phyloP scores from a whole-genome alignment of 108 stramenopile genomes.

The Nannochloropsis oceanica region DNA sequence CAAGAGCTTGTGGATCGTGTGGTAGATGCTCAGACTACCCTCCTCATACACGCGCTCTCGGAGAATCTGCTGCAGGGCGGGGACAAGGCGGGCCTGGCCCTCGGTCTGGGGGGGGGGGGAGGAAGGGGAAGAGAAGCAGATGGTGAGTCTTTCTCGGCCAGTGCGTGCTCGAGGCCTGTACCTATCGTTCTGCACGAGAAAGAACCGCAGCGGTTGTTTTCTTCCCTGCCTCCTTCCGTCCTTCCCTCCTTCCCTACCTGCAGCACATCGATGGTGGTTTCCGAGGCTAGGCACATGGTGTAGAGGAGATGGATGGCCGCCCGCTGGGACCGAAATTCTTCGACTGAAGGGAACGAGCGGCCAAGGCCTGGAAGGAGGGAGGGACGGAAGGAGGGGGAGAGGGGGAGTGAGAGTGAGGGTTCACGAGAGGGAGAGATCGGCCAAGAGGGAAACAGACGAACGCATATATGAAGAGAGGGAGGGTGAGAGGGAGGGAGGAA shows the following conservation, averaged over 20 bases:
- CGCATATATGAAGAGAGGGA: background rate
- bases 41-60: background rate
- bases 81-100: background rate
- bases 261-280: background rate
- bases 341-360: background rate
- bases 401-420: too few relatives aligned
- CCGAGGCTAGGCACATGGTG: background rate
- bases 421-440: too few relatives aligned
- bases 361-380: background rate
- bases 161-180: too few relatives aligned
- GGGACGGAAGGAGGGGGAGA: background rate
- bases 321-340: background rate
- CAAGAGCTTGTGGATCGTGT: background rate
- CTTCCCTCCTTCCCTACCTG: background rate
- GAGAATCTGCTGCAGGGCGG: background rate
- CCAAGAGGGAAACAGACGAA: background rate
- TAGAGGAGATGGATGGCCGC: background rate
- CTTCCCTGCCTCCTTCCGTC: too few relatives aligned
- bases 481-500: background rate
- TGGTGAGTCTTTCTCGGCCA: background rate
- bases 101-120: background rate
- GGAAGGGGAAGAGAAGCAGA: background rate
- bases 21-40: background rate
- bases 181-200: too few relatives aligned
- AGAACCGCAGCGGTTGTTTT: too few relatives aligned